phyloP scores from a whole-genome alignment of 805 yeast genomes.

The Schwanniomyces pseudopolymorphus region DNA sequence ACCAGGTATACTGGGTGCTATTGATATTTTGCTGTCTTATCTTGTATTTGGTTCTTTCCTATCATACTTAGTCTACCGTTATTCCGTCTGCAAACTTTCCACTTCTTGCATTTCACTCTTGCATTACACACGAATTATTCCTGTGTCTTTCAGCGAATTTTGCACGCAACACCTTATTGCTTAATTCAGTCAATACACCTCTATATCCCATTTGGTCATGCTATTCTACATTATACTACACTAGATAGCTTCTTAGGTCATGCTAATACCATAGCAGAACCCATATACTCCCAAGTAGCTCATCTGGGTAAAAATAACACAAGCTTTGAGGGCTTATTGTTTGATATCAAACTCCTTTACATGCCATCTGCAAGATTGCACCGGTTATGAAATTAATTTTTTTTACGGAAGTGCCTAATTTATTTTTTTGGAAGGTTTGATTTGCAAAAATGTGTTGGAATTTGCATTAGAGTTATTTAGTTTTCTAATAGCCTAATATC shows the following conservation, averaged over 20 bases:
- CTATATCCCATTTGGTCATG: no score
- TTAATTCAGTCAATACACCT: no score
- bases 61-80: background rate
- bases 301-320: background rate
- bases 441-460: background rate
- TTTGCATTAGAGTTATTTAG: background rate
- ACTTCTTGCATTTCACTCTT: background rate
- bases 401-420: slow-evolving; percentile 2
- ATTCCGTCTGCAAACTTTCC: background rate
- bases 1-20: background rate
- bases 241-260: background rate
- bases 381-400: slow-evolving; percentile 3
- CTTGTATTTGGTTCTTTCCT: background rate
- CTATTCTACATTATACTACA: background rate
- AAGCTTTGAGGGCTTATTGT: background rate
- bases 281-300: background rate
- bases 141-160: background rate
- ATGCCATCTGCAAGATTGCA: slow-evolving; percentile 2
- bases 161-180: background rate
- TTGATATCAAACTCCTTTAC: background rate
- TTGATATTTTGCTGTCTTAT: background rate
- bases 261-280: no score
- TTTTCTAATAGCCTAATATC: background rate
- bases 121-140: background rate
- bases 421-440: background rate